Conservation (phyloP, 2,329 filamentous ascomycete species). For the Aspergillus sp. region DNA sequence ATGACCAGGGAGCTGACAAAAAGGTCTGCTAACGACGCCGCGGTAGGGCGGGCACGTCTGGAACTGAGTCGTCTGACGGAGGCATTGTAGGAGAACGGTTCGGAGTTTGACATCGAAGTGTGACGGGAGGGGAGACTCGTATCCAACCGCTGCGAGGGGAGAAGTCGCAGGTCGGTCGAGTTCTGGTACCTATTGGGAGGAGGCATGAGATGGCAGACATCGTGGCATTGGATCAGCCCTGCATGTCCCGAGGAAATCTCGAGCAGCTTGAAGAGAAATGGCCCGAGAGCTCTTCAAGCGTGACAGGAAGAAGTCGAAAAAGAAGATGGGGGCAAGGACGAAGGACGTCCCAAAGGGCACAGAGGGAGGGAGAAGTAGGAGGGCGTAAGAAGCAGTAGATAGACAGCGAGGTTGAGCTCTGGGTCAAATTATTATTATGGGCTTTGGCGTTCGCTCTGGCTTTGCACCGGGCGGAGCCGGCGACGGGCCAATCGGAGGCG, state of each 20-base stretch:
- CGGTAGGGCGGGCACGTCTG: slow-evolving; percentile 31
- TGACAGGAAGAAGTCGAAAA: slow-evolving; percentile 1
- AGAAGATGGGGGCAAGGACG: neutral
- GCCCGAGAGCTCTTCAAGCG: slow-evolving; percentile 17
- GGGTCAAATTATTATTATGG: slow-evolving; percentile 21
- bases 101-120: slow-evolving; percentile 34
- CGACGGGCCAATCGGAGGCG: slow-evolving; percentile 40
- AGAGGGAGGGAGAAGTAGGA: neutral
- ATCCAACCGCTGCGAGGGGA: slow-evolving; percentile 47
- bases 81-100: slow-evolving; percentile 26
- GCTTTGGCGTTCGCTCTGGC: slow-evolving; percentile 11
- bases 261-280: slow-evolving; percentile 21
- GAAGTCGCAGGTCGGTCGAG: slow-evolving; percentile 51
- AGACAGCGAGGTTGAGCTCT: slow-evolving; percentile 11
- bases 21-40: slow-evolving; percentile 50
- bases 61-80: slow-evolving; percentile 31
- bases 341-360: slow-evolving; percentile 1
- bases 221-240: slow-evolving; percentile 49
- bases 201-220: slow-evolving; percentile 68
- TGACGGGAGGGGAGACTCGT: slow-evolving; percentile 23
- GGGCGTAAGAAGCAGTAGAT: neutral
- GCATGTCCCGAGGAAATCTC: slow-evolving; percentile 32
- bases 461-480: slow-evolving; percentile 32
- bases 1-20: slow-evolving; percentile 57
- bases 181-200: slow-evolving; percentile 57